Conservation (phyloP, 2,329 filamentous ascomycete genomes). For the Chaetomium sp. region DNA sequence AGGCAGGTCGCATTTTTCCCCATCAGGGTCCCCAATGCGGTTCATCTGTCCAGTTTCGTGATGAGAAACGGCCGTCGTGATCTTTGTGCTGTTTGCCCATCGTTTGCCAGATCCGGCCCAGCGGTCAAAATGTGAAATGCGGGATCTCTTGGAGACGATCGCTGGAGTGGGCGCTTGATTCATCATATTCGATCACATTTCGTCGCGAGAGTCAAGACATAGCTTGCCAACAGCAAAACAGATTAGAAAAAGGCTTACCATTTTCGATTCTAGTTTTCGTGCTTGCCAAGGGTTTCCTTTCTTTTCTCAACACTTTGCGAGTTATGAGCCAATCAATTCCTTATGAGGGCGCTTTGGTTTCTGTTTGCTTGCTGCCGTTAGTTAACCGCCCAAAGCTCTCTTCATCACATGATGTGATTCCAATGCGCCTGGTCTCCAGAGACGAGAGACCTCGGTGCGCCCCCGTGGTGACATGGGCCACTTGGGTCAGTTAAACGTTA, state of each 20-base stretch:
- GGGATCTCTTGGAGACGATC: conserved; percentile 6
- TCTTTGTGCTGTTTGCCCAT: conserved; percentile 1
- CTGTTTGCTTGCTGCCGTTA: not conserved
- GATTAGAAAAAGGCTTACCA: not conserved
- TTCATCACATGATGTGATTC: conserved; percentile 13
- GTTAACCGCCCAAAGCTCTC: not conserved
- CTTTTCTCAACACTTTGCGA: too few species aligned
- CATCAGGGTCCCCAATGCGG: too few species aligned
- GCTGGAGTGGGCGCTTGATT: conserved; percentile 9
- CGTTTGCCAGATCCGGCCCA: not conserved
- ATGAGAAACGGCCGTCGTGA: not conserved
- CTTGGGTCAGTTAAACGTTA: not conserved
- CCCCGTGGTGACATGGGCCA: not conserved
- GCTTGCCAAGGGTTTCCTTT: not conserved
- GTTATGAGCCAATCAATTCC: too few species aligned
- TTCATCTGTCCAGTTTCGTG: not conserved
- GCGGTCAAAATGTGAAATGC: conserved; percentile 1
- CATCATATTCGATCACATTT: conserved; percentile 6
- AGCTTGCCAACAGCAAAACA: conserved; percentile 5
- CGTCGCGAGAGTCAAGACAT: conserved; percentile 11
- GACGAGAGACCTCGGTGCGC: not conserved
- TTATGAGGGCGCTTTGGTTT: too few species aligned
- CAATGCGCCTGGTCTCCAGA: conserved; percentile 2
- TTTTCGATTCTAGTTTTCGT: not conserved
- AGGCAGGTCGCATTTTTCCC: too few species aligned